These are phyloP conservation scores for Solanum medicagineum DNA, from an alignment of 257 asterid species.

Conservation along the genomic window DNA sequence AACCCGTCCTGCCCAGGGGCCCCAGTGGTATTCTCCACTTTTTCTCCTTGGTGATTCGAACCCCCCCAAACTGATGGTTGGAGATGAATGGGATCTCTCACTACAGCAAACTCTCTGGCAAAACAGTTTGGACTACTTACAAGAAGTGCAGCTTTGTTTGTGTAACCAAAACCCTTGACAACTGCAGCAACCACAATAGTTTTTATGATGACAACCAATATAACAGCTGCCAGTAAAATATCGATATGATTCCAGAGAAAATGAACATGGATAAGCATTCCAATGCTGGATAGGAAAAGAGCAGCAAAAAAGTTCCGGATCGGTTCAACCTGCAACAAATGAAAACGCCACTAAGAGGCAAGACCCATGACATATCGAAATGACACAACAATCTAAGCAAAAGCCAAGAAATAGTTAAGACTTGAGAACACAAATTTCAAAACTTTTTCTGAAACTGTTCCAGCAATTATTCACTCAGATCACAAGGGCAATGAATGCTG, in stretches of 20 bases:
- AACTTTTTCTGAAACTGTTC: neutral
- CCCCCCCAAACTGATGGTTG: neutral
- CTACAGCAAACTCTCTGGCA: neutral
- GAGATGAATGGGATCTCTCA: neutral
- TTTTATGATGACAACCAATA: constrained; percentile 54
- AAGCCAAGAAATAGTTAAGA: neutral
- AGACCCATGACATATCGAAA: neutral
- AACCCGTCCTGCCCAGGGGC: neutral
- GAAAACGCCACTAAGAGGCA: constrained; percentile 14
- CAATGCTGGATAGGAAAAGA: constrained; percentile 82
- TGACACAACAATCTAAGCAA: neutral
- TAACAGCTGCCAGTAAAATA: constrained; percentile 68
- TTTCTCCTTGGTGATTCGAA: neutral
- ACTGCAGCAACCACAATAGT: constrained; percentile 52
- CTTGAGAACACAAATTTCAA: neutral
- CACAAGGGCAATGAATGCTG: neutral
- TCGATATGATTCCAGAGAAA: constrained; percentile 86
- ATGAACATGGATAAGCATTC: constrained; percentile 80
- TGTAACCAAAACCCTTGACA: constrained; percentile 78
- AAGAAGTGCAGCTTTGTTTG: constrained; percentile 59
- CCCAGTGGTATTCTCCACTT: neutral
- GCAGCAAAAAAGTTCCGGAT: constrained; percentile 74
- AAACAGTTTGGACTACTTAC: constrained; percentile 29
- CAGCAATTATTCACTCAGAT: neutral
- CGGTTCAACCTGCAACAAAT: constrained; percentile 62